A percentile compares a stretch with the other conserved stretches of the same genome.
phyloP scores from a whole-genome alignment of 2,329 filamentous ascomycete species.

The Aspergillus luchuensis region DNA sequence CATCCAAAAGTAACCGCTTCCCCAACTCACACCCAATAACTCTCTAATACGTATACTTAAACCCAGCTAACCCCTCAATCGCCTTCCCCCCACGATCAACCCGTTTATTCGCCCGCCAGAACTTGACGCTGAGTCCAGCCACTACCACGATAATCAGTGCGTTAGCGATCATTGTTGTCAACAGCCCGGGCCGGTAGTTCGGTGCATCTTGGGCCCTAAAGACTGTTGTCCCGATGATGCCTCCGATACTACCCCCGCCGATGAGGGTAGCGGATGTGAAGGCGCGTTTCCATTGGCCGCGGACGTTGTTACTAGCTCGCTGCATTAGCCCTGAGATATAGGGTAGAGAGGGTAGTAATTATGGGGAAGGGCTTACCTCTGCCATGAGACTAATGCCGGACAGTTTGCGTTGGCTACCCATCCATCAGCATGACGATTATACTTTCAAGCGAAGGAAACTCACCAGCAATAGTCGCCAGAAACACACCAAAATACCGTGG shows the following conservation, averaged over 20 bases:
- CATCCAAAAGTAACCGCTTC: no score
- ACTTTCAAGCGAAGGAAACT: conserved; percentile 44
- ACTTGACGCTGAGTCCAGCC: conserved; percentile 3
- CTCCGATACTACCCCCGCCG: conserved; percentile 20
- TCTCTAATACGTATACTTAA: conserved; percentile 9
- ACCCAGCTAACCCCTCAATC: conserved; percentile 12
- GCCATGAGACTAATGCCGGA: conserved; percentile 67
- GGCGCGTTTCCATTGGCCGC: conserved; percentile 82
- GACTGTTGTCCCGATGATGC: conserved; percentile 18
- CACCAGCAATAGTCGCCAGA: conserved; percentile 69
- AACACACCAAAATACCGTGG: conserved; percentile 74
- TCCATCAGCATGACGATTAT: background rate
- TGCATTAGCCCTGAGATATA: background rate
- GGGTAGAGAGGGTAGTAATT: no score
- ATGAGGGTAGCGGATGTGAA: conserved; percentile 74
- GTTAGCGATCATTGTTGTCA: conserved; percentile 18
- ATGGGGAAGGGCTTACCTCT: conserved; percentile 55
- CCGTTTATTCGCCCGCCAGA: conserved; percentile 9
- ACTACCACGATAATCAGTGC: conserved; percentile 16
- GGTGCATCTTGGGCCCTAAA: conserved; percentile 24
- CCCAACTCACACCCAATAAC: no score
- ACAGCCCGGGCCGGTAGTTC: conserved; percentile 14
- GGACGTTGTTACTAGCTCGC: conserved; percentile 70
- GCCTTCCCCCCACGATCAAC: conserved; percentile 12
- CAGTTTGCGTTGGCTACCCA: conserved; percentile 7